Conservation (phyloP, 306 rosid species). For the Cucumis hystrix region DNA sequence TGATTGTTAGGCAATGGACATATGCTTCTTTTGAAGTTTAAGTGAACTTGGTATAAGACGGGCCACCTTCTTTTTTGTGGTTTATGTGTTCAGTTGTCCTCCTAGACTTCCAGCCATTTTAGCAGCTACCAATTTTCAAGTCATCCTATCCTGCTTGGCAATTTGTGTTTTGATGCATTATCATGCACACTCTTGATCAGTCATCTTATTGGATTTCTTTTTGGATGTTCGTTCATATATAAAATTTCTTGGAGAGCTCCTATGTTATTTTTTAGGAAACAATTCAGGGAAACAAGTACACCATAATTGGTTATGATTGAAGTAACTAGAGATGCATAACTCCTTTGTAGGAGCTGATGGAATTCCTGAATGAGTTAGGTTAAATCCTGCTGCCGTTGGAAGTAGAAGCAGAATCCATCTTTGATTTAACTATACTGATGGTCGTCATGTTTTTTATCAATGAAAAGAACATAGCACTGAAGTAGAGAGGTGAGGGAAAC, state of each 20-base stretch:
- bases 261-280: background rate
- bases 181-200: background rate
- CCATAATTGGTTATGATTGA: background rate
- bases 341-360: background rate
- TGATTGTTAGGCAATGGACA: background rate
- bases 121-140: background rate
- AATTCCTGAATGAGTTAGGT: background rate
- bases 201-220: background rate
- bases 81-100: background rate
- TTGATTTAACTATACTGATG: background rate
- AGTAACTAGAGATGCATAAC: too few relatives aligned
- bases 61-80: background rate
- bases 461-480: background rate
- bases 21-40: conserved; percentile 3
- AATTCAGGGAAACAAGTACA: background rate
- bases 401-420: background rate
- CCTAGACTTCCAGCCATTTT: background rate
- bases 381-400: background rate
- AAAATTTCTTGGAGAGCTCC: background rate
- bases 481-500: background rate
- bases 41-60: background rate
- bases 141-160: background rate
- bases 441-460: background rate
- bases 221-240: background rate
- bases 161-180: background rate